Evolutionary conservation across 192 early-diverging fungal genomes (phyloP), one percentile per base, ranked within the genome.

Genomic region (Radiomyces spectabilis): DNA sequence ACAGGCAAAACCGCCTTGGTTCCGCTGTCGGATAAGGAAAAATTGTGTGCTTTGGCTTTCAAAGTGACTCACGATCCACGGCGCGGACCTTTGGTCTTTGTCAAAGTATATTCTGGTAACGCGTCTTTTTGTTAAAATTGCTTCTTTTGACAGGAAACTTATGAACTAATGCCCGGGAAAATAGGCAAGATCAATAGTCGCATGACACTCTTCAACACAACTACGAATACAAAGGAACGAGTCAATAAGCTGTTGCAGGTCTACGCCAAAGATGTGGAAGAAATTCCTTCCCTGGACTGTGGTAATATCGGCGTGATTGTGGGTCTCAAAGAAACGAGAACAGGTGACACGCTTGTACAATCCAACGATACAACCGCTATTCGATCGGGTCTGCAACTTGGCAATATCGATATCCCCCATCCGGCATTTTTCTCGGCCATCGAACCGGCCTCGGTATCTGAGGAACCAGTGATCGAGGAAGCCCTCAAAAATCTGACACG

Each of bases 191-290:
- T 97, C 5, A 76, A 84, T n/a, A 67, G 82, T 27, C 78, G 87
- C 2, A 74, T 72, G 29, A 73, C 80, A 15, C 69, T 92, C 16
- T 79, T 87, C 61, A 88, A 89, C 46, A 80, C 78, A 3, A 79
- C 82, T 0, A 76, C 68, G 1, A 73, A 75, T 37, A 54, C 66
- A 10, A 89, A 87, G 50, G 93, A 97, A 61, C 72, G 91, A 13
- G 91, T 81, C 13, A 83, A 78, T 26, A 90, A 90, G 55, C 52
- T 97, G 26, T 59, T 95, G 26, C 88, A 91, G 51, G 89, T 95
- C 86, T 94, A 97, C 55, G 95, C 89, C 9, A 88, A 92, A 65
- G 81, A 87, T 38, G 77, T 79, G 15, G 93, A 95, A 53, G 93
- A 95, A 59, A 89, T 94, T 52, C 66, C 78, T 1, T 34, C 50